Evolutionary conservation across 2,329 filamentous ascomycete species (phyloP).

Genomic region (Aspergillus sp.): DNA sequence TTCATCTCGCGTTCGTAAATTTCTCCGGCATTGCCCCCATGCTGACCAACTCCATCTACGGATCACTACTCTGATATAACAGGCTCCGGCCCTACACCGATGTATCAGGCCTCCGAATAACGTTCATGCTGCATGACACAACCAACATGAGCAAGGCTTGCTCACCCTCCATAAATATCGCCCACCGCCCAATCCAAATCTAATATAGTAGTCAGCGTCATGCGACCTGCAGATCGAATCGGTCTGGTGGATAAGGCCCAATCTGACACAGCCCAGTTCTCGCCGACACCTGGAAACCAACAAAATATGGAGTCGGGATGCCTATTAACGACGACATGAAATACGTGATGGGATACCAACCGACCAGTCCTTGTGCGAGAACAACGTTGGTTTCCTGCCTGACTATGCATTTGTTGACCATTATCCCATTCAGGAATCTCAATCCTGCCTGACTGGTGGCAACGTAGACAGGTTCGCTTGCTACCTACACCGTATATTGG

Average conservation of each 20-base stretch:
- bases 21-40: background rate
- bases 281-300: background rate
- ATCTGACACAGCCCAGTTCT: background rate
- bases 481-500: background rate
- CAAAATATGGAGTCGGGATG: background rate
- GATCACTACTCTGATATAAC: no score
- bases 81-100: no score
- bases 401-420: background rate
- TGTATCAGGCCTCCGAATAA: background rate
- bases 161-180: background rate
- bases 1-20: background rate
- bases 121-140: background rate
- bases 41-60: background rate
- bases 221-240: background rate
- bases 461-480: background rate
- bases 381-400: background rate
- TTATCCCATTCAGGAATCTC: background rate
- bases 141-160: background rate
- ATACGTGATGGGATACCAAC: background rate
- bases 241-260: background rate
- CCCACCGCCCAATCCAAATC: background rate
- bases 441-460: background rate
- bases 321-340: background rate
- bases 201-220: background rate
- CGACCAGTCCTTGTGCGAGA: background rate